These are phyloP conservation scores for Limnanthes douglasii DNA, from an alignment of 345 rosid species.

Conservation along the genomic window DNA sequence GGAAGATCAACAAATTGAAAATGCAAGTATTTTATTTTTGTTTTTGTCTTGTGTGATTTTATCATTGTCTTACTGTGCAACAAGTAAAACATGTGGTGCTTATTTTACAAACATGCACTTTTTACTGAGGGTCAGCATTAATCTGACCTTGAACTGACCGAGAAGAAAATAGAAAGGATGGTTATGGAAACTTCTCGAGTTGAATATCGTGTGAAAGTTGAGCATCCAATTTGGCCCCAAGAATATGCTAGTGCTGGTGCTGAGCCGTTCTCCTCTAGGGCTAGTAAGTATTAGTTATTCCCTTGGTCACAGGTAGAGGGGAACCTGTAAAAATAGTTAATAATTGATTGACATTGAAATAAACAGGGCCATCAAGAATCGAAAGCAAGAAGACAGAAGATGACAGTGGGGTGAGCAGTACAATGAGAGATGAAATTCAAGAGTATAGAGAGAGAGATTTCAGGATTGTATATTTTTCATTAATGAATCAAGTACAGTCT, in stretches of 20 bases:
- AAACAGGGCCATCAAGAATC: slow-evolving; percentile 30
- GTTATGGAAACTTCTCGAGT: slow-evolving; percentile 83
- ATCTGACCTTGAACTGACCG: slow-evolving; percentile 70
- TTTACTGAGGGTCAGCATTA: slow-evolving; percentile 67
- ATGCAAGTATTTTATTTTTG: slow-evolving; percentile 20
- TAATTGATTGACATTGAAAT: too few species aligned
- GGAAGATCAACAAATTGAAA: slow-evolving; percentile 68
- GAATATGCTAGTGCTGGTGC: too few species aligned
- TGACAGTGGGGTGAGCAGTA: slow-evolving; percentile 20
- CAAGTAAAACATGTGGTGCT: background rate
- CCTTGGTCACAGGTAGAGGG: background rate
- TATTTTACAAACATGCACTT: slow-evolving; percentile 33
- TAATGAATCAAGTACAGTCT: too few species aligned
- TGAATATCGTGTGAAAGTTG: slow-evolving; percentile 49
- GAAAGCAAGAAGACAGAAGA: slow-evolving; percentile 16
- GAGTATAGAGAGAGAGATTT: too few species aligned
- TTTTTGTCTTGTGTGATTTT: too few species aligned
- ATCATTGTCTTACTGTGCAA: background rate
- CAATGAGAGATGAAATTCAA: too few species aligned
- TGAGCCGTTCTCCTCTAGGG: slow-evolving; percentile 70
- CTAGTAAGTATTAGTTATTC: slow-evolving; percentile 31
- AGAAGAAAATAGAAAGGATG: slow-evolving; percentile 74
- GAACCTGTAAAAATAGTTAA: too few species aligned
- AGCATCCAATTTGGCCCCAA: slow-evolving; percentile 26
- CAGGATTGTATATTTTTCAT: too few species aligned